Base-by-base conservation (phyloP, 495 filamentous ascomycete species). In the Aspergillus diversus region DNA sequence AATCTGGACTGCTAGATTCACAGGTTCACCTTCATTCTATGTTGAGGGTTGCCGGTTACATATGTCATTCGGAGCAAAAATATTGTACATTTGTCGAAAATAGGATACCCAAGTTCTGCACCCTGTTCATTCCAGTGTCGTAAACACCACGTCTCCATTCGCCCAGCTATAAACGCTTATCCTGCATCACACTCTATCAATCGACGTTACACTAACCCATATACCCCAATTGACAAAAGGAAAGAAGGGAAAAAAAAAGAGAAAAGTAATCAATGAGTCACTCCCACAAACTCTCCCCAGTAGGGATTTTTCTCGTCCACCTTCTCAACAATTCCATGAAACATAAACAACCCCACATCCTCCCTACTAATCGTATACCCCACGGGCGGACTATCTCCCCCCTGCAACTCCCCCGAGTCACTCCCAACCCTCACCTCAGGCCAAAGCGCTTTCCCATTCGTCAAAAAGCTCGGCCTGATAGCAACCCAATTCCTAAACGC, bases 291-390 rank as follows among this genome's bases (percentile, higher is more conserved):
- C 47, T 15, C 59, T 37, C 51, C 37, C 59, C 50, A 50, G 4
- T n/a, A 11, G n/a, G 12, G 37, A 21, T 49, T 13, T 33, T n/a
- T 17, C 27, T 16, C 31, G 42, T 32, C 50, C 33, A 33, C 9
- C 52, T 8, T 54, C 47, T 31, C 33, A 17, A 42, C 51, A 11
- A 72, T 54, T 7, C 73, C 55, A 43, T 69, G 65, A 9, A 69
- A 74, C 27, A 75, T 64, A 74, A 75, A 80, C 55, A 61, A 63
- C 11, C 81, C 82, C 15, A 75, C 75, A 65, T 78, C 77, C 46
- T 64, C 69, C 13, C 78, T 65, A 15, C 66, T 72, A 55, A 79
- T 83, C 7, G 60, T 73, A 70, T 84, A 84, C 8, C 82, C 82
- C 48, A 83, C 74, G 3, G 71, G 75, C 34, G 60, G 63, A 0